These are phyloP conservation scores for Austroboletus novae-zelandiae DNA, from an alignment of 1,284 basidiomycete species.

Conservation along the genomic window DNA sequence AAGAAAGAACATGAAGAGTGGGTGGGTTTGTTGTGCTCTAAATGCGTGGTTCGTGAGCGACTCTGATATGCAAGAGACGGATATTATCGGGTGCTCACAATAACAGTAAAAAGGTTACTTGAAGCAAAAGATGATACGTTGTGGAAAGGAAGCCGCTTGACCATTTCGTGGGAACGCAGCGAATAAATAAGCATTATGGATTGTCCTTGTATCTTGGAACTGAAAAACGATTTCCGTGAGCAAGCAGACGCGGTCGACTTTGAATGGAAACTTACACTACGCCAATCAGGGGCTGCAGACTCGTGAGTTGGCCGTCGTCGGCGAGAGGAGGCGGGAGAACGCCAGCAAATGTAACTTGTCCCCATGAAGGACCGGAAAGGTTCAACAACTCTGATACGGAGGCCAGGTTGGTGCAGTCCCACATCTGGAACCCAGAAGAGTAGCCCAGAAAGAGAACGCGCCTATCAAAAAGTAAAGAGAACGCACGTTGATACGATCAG, in stretches of 20 bases:
- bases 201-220: slow-evolving; percentile 27
- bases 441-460: slow-evolving; percentile 63
- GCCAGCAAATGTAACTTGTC: slow-evolving; percentile 42
- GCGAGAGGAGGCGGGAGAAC: slow-evolving; percentile 41
- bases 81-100: slow-evolving; percentile 45
- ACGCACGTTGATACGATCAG: slow-evolving; percentile 4
- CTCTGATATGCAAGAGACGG: background rate
- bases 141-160: slow-evolving; percentile 47
- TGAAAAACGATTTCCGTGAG: slow-evolving; percentile 14
- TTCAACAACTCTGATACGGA: slow-evolving; percentile 42
- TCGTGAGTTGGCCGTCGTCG: slow-evolving; percentile 30
- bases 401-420: slow-evolving; percentile 62
- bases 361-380: slow-evolving; percentile 29
- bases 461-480: slow-evolving; percentile 26
- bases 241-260: background rate
- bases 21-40: slow-evolving; percentile 60
- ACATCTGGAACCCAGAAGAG: slow-evolving; percentile 58
- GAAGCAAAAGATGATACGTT: slow-evolving; percentile 49
- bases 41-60: slow-evolving; percentile 1
- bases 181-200: slow-evolving; percentile 58
- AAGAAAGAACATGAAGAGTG: slow-evolving; percentile 55
- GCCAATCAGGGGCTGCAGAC: slow-evolving; percentile 51
- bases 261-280: slow-evolving; percentile 47
- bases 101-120: slow-evolving; percentile 49
- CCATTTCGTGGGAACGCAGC: slow-evolving; percentile 50